Evolutionary conservation across 345 rosid species (phyloP), one percentile per base, ranked within the genome.

Genomic region (Eucalyptus decipiens): DNA sequence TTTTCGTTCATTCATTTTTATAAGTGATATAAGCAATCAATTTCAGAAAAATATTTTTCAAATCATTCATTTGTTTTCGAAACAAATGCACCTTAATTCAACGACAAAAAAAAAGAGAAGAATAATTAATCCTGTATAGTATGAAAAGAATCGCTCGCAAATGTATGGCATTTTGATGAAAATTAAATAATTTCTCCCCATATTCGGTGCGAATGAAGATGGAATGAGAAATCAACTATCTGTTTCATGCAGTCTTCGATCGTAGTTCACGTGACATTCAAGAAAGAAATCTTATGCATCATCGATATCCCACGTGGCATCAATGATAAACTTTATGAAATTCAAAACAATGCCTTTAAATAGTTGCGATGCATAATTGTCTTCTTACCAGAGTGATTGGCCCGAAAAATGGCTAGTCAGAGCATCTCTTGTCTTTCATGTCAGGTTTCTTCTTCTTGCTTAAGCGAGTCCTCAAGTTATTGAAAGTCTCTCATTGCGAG

Each of bases 391-490:
- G 21, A 65, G 80, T 16, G 80, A 69, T 69, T 34, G 26, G 7
- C 42, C 11, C 43, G 7, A 5, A 17, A 69, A 6, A 69, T 69
- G 90, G 93, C 93, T 93, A 92, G 54, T 88, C 56, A 76, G 90
- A 91, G 90, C n/a, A 91, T 56, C 89, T 90, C 90, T 88, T 88
- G 40, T 87, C 89, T 90, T 86, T 88, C 93, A 91, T 90, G 94
- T 90, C 48, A 89, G 86, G 87, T 88, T 87, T 62, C 88, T 81
- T 86, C 86, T 88, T 89, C 91, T 89, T 85, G 43, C 24, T 51
- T 86, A 11, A 13, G 32, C 42, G 4, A 16, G 26, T 26, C n/a
- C 69, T n/a, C 72, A 11, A 32, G 88, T 21, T 42, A 58, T 28
- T 13, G 58, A 50, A 50, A 50, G 52, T 49, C 26, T 16, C 3